Base-by-base conservation (phyloP, 257 asterid genomes). In the Gardenia jasminoides region DNA sequence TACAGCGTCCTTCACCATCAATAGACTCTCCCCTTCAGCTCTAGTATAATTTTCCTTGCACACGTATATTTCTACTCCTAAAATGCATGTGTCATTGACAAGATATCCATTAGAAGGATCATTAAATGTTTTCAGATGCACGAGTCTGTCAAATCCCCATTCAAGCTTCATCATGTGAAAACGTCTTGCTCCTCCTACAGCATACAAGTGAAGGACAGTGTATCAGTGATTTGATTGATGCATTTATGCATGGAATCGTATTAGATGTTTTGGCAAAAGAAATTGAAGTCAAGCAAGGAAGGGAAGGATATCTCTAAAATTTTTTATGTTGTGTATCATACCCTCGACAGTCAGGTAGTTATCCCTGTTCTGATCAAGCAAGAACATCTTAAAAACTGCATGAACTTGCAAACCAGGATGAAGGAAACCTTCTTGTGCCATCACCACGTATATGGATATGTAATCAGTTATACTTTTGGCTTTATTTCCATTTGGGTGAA, bases 401-500 rank as follows among this genome's bases (percentile, higher is more conserved):
- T 85, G 89, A 56, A 89, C 83, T 80, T 93, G 94, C 89, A 88
- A 89, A 19, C 90, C 90, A 17, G 85, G 88, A 58, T 71, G 82
- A 15, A 68, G 80, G 11, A 87, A 71, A 44, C 67, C 78, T 59
- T 76, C 78, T 28, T 89, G 87, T 33, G 81, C 87, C 41, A 88
- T 44, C 81, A 78, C 78, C 81, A 93, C 79, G 85, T 91, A 88
- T 1, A 88, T 6, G 79, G 98, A 91, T 69, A 93, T 71, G 74
- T 87, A 86, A 66, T 89, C 93, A 1, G 77, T 81, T 24, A 84
- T 74, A 74, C 81, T 88, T 84, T 88, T 93, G 84, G 58, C 78
- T 82, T 89, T 89, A 91, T 93, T 88, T 64, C 97, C 98, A 67
- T 86, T 87, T 24, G 91, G 98, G 88, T 89, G 81, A 74, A 93